A percentile compares a stretch with the other conserved stretches of the same genome.
phyloP scores from a whole-genome alignment of 495 filamentous ascomycete genomes.

The Ramalina peruviana region DNA sequence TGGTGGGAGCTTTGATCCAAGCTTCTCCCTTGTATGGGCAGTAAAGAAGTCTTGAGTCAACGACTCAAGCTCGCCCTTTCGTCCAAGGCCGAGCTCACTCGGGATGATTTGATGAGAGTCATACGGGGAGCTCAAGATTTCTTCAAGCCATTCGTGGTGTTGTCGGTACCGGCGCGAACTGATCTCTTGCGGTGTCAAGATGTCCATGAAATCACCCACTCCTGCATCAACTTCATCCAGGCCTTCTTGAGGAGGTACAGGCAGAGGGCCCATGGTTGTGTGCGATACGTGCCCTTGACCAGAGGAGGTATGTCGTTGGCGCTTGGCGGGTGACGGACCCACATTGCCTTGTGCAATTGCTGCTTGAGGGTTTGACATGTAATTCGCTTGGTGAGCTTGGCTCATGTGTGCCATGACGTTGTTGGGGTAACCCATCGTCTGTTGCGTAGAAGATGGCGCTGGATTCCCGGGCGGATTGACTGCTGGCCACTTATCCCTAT shows the following conservation, averaged over 20 bases:
- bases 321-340: constrained; percentile 13
- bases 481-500: constrained; percentile 76
- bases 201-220: constrained; percentile 71
- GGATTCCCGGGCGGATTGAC: constrained; percentile 48
- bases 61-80: constrained; percentile 68
- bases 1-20: constrained; percentile 9
- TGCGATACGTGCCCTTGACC: constrained; percentile 4
- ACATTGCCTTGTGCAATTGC: constrained; percentile 6
- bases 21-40: constrained; percentile 30
- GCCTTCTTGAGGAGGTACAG: constrained; percentile 1
- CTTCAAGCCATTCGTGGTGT: constrained; percentile 98
- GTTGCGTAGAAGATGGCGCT: constrained; percentile 17
- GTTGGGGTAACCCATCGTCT: constrained; percentile 18
- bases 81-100: constrained; percentile 71
- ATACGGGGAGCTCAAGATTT: constrained; percentile 83
- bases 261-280: constrained; percentile 7
- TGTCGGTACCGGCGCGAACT: constrained; percentile 74
- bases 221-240: constrained; percentile 83
- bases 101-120: constrained; percentile 70
- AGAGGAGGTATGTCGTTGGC: constrained; percentile 8
- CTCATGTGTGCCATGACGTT: constrained; percentile 19
- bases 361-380: constrained; percentile 13
- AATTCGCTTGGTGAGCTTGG: constrained; percentile 16
- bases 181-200: constrained; percentile 75
- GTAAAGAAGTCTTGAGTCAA: constrained; percentile 73